Evolutionary conservation across 371 early-diverging fungal species (phyloP), one percentile per base, ranked within the genome.

Genomic region (Rhizoclosmatium hyalinum): DNA sequence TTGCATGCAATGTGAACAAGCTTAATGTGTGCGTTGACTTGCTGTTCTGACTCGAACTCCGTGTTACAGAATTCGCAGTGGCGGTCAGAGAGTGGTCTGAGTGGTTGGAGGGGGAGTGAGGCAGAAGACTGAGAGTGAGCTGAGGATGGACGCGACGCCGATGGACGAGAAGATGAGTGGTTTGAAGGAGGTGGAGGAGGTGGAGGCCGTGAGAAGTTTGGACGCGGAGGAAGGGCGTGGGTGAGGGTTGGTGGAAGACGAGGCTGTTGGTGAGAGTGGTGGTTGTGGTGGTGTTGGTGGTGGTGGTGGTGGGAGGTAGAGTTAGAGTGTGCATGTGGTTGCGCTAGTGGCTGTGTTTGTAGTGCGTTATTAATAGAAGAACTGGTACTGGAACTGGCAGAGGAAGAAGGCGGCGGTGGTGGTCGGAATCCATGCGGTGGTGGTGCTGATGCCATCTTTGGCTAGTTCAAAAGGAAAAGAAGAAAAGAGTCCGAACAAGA

Each of bases 401-500:
- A n/a, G 2, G 46, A 8, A 6, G 69, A 32, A 8, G 69, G 69
- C 21, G 69, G 69, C 44, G 69, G 69, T 14, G 69, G 69, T 14
- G 57, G 69, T 5, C 69, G 41, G 60, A 69, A 69, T 3, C 69
- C 69, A 6, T 44, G 19, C 19, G 68, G 68, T n/a, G 69, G 69
- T 8, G 69, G 57, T 5, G 56, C 12, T 3, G 67, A 21, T 14
- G 44, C 17, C 43, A 43, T 32, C 42, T 6, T 21, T 58, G 21
- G 58, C 0, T 6, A 2, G 19, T 19, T 17, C 8, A 17, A n/a
- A 58, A 58, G 19, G 58, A 6, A 58, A 19, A 58, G 32, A 17
- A 58, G 6, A 58, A 32, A 19, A 6, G 21, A 58, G 32, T 32
- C 32, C 32, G 32, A 32, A 32, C 32, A 32, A 32, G 32, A 32